Percentiles rank a stretch among this genome's conserved stretches.
Evolutionary conservation across 78 protist species (phyloP).

Genomic region (Cyanophora paradoxa): DNA sequence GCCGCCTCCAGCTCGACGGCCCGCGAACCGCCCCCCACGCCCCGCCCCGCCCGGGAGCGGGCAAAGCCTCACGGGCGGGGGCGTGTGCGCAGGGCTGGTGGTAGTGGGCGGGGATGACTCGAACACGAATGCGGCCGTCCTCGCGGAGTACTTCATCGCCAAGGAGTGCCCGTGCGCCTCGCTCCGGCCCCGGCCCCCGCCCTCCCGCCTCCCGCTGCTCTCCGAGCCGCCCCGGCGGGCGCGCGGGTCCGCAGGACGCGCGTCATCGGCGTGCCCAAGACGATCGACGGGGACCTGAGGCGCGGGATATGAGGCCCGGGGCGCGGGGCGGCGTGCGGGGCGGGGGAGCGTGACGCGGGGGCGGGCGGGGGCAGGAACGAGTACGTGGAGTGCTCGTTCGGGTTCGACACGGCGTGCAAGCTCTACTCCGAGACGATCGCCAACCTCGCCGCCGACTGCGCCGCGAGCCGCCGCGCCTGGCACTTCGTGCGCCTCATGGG

Average conservation of each 20-base stretch:
- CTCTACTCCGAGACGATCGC: constrained; percentile 28
- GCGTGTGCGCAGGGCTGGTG: neutral
- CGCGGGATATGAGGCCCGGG: too few species aligned
- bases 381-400: constrained; percentile 54
- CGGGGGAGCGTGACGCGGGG: too few species aligned
- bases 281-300: constrained; percentile 61
- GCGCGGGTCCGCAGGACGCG: too few species aligned
- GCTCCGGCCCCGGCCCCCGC: too few species aligned
- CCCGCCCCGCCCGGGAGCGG: neutral
- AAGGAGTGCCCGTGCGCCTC: too few species aligned
- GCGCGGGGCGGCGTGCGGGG: too few species aligned
- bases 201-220: too few species aligned
- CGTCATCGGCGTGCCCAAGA: constrained; percentile 70
- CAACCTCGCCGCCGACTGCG: constrained; percentile 35
- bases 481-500: constrained; percentile 69
- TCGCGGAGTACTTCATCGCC: constrained; percentile 44
- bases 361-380: too few species aligned
- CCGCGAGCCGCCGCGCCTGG: constrained; percentile 29
- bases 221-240: too few species aligned
- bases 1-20: constrained; percentile 22
- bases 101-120: constrained; percentile 65
- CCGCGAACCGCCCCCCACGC: too few species aligned
- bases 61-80: neutral
- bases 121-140: constrained; percentile 56
- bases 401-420: constrained; percentile 51